phyloP scores from a whole-genome alignment of 73 alveolate genomes.

The Uronychia binucleata region DNA sequence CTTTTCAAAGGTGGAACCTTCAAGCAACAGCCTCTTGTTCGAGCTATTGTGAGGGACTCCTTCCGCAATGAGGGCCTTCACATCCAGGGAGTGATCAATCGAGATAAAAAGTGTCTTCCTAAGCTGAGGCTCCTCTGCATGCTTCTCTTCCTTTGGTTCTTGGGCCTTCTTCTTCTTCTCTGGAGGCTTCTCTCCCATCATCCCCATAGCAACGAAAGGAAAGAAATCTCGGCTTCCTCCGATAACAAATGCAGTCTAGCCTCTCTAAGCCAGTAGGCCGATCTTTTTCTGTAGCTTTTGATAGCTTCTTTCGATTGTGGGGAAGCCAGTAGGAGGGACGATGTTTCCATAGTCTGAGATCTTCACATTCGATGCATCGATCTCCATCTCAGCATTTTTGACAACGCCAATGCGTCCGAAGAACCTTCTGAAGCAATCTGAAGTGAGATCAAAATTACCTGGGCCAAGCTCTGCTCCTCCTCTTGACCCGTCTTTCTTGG shows the following conservation, averaged over 20 bases:
- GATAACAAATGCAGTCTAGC: slow-evolving; percentile 17
- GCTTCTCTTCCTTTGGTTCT: neutral
- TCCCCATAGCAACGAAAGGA: slow-evolving; percentile 33
- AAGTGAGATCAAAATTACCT: slow-evolving; percentile 8
- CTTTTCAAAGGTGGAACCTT: neutral
- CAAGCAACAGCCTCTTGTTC: slow-evolving; percentile 17
- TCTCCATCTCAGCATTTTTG: slow-evolving; percentile 30
- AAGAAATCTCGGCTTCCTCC: slow-evolving; percentile 51
- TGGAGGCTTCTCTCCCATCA: slow-evolving; percentile 3
- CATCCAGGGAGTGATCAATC: slow-evolving; percentile 22
- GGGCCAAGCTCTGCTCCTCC: slow-evolving; percentile 54
- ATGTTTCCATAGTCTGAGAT: slow-evolving; percentile 52
- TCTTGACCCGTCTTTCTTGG: slow-evolving; percentile 37
- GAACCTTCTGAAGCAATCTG: slow-evolving; percentile 48
- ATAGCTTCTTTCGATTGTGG: neutral
- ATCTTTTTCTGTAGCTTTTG: slow-evolving; percentile 4
- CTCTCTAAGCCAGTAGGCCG: slow-evolving; percentile 8
- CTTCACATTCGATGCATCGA: slow-evolving; percentile 20
- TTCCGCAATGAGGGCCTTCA: neutral
- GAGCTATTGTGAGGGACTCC: slow-evolving; percentile 22
- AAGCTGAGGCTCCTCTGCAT: too few relatives aligned
- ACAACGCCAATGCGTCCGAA: slow-evolving; percentile 26
- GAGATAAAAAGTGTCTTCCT: slow-evolving; percentile 16
- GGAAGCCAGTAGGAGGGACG: slow-evolving; percentile 7
- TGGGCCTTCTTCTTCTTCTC: neutral